Base-by-base conservation (phyloP, 2,329 filamentous ascomycete genomes). In the Ascochyta rabiei region DNA sequence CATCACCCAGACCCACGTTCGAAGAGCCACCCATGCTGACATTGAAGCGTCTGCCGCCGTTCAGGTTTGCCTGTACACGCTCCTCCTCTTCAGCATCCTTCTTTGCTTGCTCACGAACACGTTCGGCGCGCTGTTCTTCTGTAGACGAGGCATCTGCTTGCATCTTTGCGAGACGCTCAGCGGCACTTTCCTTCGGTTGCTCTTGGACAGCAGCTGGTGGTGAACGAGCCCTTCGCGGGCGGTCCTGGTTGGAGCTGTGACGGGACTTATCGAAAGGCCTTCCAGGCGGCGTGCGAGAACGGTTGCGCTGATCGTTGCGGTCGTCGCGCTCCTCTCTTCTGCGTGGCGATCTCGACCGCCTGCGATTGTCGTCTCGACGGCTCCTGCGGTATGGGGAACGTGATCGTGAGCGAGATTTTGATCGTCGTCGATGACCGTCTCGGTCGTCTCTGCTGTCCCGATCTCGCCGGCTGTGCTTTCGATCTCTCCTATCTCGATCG, bases 161-260 rank as follows among this genome's bases (percentile, higher is more conserved):
- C 72, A 75, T 75, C 10, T 61, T 57, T 12, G 71, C 70, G 7
- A 75, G 63, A 24, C 65, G 70, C 30, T 72, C 71, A 2, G 65
- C 70, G 13, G 60, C 56, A 45, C 61, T 64, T 26, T 62, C 60
- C 23, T 53, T 59, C 6, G 48, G 48, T 16, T 56, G 50, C 21
- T 57, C 47, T 43, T 58, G 48, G 8, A 31, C 26, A n/a, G 48
- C 9, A 2, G 54, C 38, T 13, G 56, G 57, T 10, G 51, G 50
- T 19, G 57, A 47, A 33, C 47, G 54, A 12, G 48, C 42, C 18
- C 34, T 23, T 24, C 54, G 54, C 12, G 48, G 53, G 2, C 51
- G 53, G 10, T 57, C 46, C 24, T 61, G 51, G 18, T 57, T 46
- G 18, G 43, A 54, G n/a, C 43, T 35, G 10, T 47, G 56, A n/a